Percentiles rank a stretch among this genome's conserved stretches.
phyloP scores from a whole-genome alignment of 768 basidiomycete species.

The Kwoniella europaea region DNA sequence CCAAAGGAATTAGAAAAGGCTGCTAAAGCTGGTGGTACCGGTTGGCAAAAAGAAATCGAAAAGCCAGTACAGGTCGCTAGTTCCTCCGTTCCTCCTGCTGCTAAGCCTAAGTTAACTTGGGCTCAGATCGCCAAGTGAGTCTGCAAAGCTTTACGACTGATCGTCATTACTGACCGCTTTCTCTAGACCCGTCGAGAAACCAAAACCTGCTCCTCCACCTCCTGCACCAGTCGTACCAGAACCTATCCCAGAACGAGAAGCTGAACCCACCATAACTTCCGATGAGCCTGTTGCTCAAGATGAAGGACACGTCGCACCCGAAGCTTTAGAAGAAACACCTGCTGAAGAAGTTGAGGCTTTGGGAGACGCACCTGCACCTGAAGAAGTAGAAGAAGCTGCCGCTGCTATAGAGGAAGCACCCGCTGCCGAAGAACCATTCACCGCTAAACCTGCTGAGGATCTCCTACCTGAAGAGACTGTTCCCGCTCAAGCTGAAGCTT shows the following conservation, averaged over 20 bases:
- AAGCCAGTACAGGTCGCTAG: slow-evolving; percentile 43
- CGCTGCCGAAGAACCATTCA: slow-evolving; percentile 29
- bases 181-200: slow-evolving; percentile 53
- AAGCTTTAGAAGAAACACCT: slow-evolving; percentile 24
- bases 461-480: slow-evolving; percentile 27
- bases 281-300: slow-evolving; percentile 42
- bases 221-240: slow-evolving; percentile 29
- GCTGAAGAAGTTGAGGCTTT: slow-evolving; percentile 35
- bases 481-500: slow-evolving; percentile 18
- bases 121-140: slow-evolving; percentile 60
- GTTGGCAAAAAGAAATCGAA: slow-evolving; percentile 42
- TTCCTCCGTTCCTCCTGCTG: slow-evolving; percentile 35
- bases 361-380: slow-evolving; percentile 41
- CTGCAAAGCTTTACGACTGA: no score
- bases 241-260: slow-evolving; percentile 24
- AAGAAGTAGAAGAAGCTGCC: slow-evolving; percentile 41
- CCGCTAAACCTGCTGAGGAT: slow-evolving; percentile 19
- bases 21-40: slow-evolving; percentile 47
- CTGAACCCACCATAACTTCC: slow-evolving; percentile 38
- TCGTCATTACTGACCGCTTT: not conserved
- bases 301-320: slow-evolving; percentile 29
- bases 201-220: slow-evolving; percentile 50
- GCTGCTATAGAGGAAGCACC: slow-evolving; percentile 23
- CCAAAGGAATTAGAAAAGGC: slow-evolving; percentile 53
- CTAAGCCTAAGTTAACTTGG: slow-evolving; percentile 58